Percentiles rank a stretch among this genome's conserved stretches.
Conservation (phyloP, 1,139 yeast species). For the Saccharomycopsis crataegensis region DNA sequence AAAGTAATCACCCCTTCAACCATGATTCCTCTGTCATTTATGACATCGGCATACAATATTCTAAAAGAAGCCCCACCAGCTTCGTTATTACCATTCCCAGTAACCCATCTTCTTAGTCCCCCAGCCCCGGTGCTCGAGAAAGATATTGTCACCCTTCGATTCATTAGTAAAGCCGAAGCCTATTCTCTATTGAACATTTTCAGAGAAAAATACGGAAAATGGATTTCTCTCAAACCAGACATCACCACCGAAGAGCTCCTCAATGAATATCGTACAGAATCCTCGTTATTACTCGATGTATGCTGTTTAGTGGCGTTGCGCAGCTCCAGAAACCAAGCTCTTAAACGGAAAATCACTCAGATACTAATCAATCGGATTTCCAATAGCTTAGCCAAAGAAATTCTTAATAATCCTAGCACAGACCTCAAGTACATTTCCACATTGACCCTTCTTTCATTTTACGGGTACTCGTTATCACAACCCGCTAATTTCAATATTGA, state of each 20-base stretch:
- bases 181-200: conserved; percentile 45
- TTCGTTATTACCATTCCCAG: conserved; percentile 36
- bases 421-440: conserved; percentile 57
- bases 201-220: conserved; percentile 57
- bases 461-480: conserved; percentile 48
- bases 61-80: conserved; percentile 32
- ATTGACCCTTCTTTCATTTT: conserved; percentile 50
- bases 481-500: conserved; percentile 40
- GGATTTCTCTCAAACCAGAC: conserved; percentile 61
- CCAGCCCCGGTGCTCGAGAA: conserved; percentile 28
- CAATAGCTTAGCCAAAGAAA: conserved; percentile 38
- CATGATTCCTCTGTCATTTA: conserved; percentile 28
- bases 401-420: conserved; percentile 33
- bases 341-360: conserved; percentile 30
- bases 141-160: conserved; percentile 40
- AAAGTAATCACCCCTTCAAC: conserved; percentile 9
- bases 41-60: conserved; percentile 45
- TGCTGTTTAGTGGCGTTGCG: conserved; percentile 55
- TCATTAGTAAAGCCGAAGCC: conserved; percentile 37
- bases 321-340: conserved; percentile 33
- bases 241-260: conserved; percentile 41
- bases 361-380: conserved; percentile 29
- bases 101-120: conserved; percentile 35
- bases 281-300: conserved; percentile 53
- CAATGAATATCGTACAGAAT: conserved; percentile 38